Base-by-base conservation (phyloP, 2,329 filamentous ascomycete species). In the Volutella citrinella region DNA sequence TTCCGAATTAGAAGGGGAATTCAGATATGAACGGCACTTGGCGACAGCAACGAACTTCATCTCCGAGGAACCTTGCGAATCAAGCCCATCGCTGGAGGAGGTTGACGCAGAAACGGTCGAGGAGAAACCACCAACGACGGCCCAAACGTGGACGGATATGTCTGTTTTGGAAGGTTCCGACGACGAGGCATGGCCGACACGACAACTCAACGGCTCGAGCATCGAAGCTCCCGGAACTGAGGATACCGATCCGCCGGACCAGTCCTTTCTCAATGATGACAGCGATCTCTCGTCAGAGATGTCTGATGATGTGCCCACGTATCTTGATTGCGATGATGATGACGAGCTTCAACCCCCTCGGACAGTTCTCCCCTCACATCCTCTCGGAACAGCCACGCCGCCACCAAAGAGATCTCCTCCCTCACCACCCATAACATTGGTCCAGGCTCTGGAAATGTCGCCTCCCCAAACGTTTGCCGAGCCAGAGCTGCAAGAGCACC, bases 31-130 rank as follows among this genome's bases (percentile, higher is more conserved):
- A 11, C 45, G 50, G 17, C 54, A 57, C 8, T 31, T 40, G 5
- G 64, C 63, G 3, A 65, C 64, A 15, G 58, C 61, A 3, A 61
- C 55, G 23, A 77, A 74, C 1, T 71, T 76, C 46, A 43, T 76
- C 5, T 77, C 76, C 2, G 73, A 78, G 11, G 76, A 75, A 36
- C 89, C 87, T 0, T 74, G 78, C 18, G 80, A 82, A 30, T 91
- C 86, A 0, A 89, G 88, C 55, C 82, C 78, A 23, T 90, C 86
- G 7, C 71, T 94, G 10, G 83, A 91, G 41, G 77, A 84, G 30
- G 84, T 75, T 4, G 55, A 72, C 19, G 71, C 69, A 1, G 73
- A 78, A 25, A 72, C 78, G 42, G 69, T 59, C 2, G 60, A 52
- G 7, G 68, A 66, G 43, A 63, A 61, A 36, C 60, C 57, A 22